Evolutionary conservation across 768 basidiomycete species (phyloP), one percentile per base, ranked within the genome.

Genomic region (Coprinopsis sp.): DNA sequence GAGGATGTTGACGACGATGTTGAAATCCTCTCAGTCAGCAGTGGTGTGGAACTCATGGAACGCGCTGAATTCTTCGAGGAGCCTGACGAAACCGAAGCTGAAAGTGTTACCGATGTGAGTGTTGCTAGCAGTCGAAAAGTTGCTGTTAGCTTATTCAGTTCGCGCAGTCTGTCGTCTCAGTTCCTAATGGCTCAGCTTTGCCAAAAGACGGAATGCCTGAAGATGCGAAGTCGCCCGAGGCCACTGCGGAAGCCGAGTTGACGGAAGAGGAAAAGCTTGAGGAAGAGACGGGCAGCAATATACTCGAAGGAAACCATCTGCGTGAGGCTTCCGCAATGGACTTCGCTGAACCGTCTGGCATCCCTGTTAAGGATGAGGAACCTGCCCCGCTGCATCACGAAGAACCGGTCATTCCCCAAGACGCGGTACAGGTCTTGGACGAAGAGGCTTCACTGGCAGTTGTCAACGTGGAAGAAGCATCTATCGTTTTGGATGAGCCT

Each of bases 1-100:
- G 37, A 45, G 29, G 55, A 52, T 10, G 44, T 33, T 12, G 55
- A 60, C 37, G 30, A 51, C 23, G 54, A 53, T 16, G 51, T 56
- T n/a, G 49, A 57, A 28, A 46, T 56, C 28, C 27, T 54, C 23
- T 50, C 49, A 23, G 30, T 47, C 10, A 44, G 29, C 38, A 47
- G 44, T 37, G 50, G 40, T 13, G 34, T 27, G 28, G 49, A 48
- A 34, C 24, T 51, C 24, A 43, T 33, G 16, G 27, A 44, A 28
- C 30, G 23, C 16, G 27, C 24, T 14, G 47, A 46, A 50, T n/a
- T n/a, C n/a, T n/a, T n/a, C n/a, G 25, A 46, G 7, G 22, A 30
- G 6, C 18, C 33, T 6, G 28, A 49, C 31, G 38, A 13, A 14
- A 14, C 36, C 11, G 47, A 50, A 12, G 41, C 47, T 16, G 48